phyloP scores from a whole-genome alignment of 2,329 filamentous ascomycete genomes.

The Sphaerulina vaccinii region DNA sequence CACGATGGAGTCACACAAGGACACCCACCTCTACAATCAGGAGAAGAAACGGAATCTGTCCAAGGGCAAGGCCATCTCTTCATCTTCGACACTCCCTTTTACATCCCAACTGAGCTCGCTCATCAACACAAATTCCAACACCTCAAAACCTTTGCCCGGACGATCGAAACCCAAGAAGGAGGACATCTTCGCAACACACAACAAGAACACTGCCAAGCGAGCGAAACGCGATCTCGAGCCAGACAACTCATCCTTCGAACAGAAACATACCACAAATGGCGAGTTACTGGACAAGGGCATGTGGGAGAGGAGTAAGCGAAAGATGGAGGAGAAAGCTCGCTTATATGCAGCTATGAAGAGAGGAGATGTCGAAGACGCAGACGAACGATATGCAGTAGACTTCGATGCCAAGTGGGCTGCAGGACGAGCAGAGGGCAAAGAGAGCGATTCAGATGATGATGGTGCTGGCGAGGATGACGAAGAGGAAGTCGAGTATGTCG shows the following conservation, averaged over 20 bases:
- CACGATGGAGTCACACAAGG: conserved; percentile 22
- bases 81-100: conserved; percentile 76
- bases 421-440: conserved; percentile 43
- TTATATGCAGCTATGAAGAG: conserved; percentile 87
- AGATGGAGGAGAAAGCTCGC: conserved; percentile 86
- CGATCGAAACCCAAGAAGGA: conserved; percentile 62
- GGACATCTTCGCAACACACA: conserved; percentile 68
- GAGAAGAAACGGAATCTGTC: conserved; percentile 54
- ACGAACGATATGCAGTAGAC: conserved; percentile 71
- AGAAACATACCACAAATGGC: conserved; percentile 64
- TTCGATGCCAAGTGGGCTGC: conserved; percentile 97
- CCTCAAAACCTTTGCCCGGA: conserved; percentile 40
- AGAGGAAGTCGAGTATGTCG: conserved; percentile 79
- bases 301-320: conserved; percentile 67
- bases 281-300: conserved; percentile 58
- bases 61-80: conserved; percentile 63
- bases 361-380: conserved; percentile 68
- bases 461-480: conserved; percentile 41
- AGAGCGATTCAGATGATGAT: conserved; percentile 43
- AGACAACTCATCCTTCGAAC: conserved; percentile 57
- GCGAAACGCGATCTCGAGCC: conserved; percentile 59
- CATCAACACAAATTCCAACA: conserved; percentile 56
- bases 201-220: conserved; percentile 61
- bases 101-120: conserved; percentile 82
- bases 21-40: conserved; percentile 24